Percentiles rank a stretch among this genome's conserved stretches.
Evolutionary conservation across 257 asterid genomes (phyloP).

Genomic region (Cinchona pubescens): DNA sequence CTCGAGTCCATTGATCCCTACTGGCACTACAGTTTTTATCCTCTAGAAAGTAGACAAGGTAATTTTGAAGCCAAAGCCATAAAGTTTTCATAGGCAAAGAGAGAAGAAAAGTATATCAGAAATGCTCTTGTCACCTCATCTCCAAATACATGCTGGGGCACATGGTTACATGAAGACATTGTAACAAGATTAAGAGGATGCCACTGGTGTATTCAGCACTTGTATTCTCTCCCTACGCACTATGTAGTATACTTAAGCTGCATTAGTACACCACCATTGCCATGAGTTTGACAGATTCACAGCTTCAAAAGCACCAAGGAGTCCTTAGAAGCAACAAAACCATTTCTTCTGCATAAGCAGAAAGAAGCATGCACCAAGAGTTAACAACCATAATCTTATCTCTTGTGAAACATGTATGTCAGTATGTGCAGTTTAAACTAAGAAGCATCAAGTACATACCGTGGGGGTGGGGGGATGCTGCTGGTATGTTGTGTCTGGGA

Average conservation of each 20-base stretch:
- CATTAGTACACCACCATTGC: neutral
- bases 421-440: neutral
- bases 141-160: neutral
- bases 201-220: neutral
- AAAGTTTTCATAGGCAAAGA: slow-evolving; percentile 2
- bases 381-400: neutral
- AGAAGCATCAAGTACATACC: slow-evolving; percentile 11
- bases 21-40: neutral
- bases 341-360: slow-evolving; percentile 27
- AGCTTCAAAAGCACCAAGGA: slow-evolving; percentile 9
- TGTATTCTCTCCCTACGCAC: neutral
- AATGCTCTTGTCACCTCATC: neutral
- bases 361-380: neutral
- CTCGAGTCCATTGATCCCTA: neutral
- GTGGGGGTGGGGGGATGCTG: slow-evolving; percentile 7
- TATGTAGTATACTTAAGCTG: neutral
- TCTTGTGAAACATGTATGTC: neutral
- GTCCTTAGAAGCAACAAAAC: slow-evolving; percentile 41
- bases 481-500: neutral
- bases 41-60: neutral
- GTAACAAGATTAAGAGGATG: neutral
- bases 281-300: slow-evolving; percentile 1
- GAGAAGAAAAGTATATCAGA: neutral
- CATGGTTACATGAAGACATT: neutral
- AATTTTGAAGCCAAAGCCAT: slow-evolving; percentile 2